These are phyloP conservation scores for Peniophora sp. DNA, from an alignment of 1,284 basidiomycete species.

Conservation along the genomic window DNA sequence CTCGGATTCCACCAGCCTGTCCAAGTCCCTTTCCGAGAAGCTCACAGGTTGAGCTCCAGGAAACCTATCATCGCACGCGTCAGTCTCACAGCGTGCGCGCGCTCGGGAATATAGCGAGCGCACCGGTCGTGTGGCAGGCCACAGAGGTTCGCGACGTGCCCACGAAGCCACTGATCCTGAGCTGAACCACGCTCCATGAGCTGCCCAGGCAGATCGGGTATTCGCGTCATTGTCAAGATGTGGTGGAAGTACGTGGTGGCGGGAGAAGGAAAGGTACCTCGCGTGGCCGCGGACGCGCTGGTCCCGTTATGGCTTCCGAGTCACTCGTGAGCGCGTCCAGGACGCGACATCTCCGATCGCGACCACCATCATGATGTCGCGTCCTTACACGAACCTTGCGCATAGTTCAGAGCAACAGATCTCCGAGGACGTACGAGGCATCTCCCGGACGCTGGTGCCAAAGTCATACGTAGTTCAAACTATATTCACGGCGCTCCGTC, in stretches of 20 bases:
- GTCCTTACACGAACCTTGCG: no score
- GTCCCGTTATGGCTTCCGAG: no score
- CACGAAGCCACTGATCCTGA: constrained; percentile 56
- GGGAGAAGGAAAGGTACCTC: neutral
- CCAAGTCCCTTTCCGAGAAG: constrained; percentile 65
- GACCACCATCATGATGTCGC: no score
- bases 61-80: constrained; percentile 41
- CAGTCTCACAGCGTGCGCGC: neutral
- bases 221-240: constrained; percentile 28
- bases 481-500: no score
- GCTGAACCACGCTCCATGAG: constrained; percentile 47
- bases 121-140: constrained; percentile 52
- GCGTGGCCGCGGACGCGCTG: no score
- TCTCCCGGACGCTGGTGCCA: no score
- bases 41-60: constrained; percentile 93
- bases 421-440: no score
- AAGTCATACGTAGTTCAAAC: no score
- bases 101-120: constrained; percentile 13
- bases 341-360: no score
- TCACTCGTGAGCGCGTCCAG: no score
- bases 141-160: constrained; percentile 59
- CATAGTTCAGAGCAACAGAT: no score
- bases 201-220: constrained; percentile 61
- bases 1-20: constrained; percentile 79
- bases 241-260: neutral